Evolutionary conservation across 2,329 filamentous ascomycete species (phyloP).

Genomic region (Alternaria incomplexa): DNA sequence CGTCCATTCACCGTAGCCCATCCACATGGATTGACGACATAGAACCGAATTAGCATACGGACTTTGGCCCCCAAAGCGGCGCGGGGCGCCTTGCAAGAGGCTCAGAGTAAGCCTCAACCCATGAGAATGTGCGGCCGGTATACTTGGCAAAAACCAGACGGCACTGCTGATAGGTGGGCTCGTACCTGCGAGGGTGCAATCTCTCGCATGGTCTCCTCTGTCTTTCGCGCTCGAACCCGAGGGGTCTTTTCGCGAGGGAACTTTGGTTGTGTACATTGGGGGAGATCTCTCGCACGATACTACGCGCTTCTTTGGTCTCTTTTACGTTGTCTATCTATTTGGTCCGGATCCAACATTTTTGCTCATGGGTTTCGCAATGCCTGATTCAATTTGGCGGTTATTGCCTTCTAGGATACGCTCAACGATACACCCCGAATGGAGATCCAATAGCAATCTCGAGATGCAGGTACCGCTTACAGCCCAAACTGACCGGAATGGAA

Average conservation of each 20-base stretch:
- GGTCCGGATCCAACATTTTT: not conserved
- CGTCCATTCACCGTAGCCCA: not conserved
- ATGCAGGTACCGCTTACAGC: not conserved
- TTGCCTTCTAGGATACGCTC: not conserved
- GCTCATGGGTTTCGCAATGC: not conserved
- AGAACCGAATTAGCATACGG: not conserved
- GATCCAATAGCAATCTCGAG: not conserved
- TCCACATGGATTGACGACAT: not conserved
- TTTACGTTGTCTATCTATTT: not conserved
- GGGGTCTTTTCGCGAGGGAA: too few species aligned
- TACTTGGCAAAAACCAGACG: conserved; percentile 12
- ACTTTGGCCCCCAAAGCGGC: not conserved
- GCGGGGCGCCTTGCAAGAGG: not conserved
- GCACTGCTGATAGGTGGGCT: conserved; percentile 11
- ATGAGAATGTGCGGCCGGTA: conserved; percentile 7
- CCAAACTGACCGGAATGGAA: too few species aligned
- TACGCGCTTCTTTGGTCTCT: not conserved
- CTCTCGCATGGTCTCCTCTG: not conserved
- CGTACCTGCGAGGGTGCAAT: conserved; percentile 23
- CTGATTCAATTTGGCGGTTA: not conserved
- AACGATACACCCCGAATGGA: not conserved
- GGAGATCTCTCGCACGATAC: not conserved
- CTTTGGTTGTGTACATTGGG: too few species aligned
- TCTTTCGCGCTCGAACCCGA: too few species aligned
- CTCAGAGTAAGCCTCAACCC: not conserved